Base-by-base conservation (phyloP, 2,329 filamentous ascomycete species). In the Phyllosticta citriasiana region DNA sequence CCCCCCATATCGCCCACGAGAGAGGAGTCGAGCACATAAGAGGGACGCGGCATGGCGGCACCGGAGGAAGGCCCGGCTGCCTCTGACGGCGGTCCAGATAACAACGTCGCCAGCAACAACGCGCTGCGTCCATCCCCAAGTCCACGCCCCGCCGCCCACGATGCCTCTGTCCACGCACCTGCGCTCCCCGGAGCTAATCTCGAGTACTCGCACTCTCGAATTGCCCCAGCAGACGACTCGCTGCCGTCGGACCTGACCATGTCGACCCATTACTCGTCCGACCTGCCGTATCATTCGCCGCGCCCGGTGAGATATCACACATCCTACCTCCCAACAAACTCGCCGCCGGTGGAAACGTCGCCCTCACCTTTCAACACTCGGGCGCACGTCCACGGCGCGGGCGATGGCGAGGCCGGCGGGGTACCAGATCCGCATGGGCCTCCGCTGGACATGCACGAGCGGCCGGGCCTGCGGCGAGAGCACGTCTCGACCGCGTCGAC, bases 401-500 rank as follows among this genome's bases (percentile, higher is more conserved):
- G 47, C 55, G 47, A 53, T 57, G 53, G 57, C 40, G 61, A 60
- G 47, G 54, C 56, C 47, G 26, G 57, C 56, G 58, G 47, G 40
- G 55, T 35, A 47, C 61, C 55, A 25, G 52, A 56, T 52, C 63
- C 57, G 57, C 61, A 64, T 14, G 57, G 64, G n/a, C 55, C 50
- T 57, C 55, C 54, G 27, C 50, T 33, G 40, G 54, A 51, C 40
- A 61, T 55, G 26, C 59, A 47, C 35, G 70, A 71, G 60, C 75
- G 75, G 60, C 77, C 75, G 53, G 61, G 64, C 51, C 72, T 74
- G 53, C 73, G 75, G 61, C 71, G 75, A 64, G 75, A 78, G 61
- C 61, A 62, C 30, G 55, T 73, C 52, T 78, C 77, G 5, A 74
- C 67, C 62, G 67, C 72, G 14, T 78, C 77, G 2, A 76, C 73